A percentile compares a stretch with the other conserved stretches of the same genome.
Evolutionary conservation across 208 protist genomes (phyloP).

Genomic region (Leishmania martiniquensis): DNA sequence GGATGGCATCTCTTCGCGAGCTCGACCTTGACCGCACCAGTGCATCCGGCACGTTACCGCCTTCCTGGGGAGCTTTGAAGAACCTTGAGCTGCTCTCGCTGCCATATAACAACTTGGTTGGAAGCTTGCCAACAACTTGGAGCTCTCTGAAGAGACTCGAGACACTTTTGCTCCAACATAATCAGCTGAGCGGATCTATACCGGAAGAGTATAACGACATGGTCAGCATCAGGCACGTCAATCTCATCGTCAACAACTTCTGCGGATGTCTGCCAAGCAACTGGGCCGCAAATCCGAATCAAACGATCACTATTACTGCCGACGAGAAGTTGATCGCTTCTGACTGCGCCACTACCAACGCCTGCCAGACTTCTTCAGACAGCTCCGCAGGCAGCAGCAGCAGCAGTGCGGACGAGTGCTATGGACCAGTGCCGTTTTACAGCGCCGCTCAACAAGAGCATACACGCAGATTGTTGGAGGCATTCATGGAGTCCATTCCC

Average conservation of each 20-base stretch:
- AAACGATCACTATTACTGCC: neutral
- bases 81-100: neutral
- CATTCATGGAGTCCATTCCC: neutral
- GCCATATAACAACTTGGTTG: neutral
- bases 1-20: neutral
- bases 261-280: neutral
- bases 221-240: neutral
- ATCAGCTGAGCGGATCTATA: neutral
- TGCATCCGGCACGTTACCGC: neutral
- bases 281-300: neutral
- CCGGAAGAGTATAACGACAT: neutral
- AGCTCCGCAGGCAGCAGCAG: neutral
- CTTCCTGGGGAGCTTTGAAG: neutral
- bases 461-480: neutral
- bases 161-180: neutral
- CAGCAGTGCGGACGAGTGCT: neutral
- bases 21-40: neutral
- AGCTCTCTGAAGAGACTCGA: neutral
- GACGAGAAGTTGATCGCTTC: neutral
- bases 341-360: neutral
- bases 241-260: neutral
- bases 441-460: neutral
- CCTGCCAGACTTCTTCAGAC: neutral
- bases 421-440: neutral
- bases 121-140: neutral